Evolutionary conservation across 2,329 filamentous ascomycete species (phyloP), one percentile per base, ranked within the genome.

Genomic region (Spiromastix sp.): DNA sequence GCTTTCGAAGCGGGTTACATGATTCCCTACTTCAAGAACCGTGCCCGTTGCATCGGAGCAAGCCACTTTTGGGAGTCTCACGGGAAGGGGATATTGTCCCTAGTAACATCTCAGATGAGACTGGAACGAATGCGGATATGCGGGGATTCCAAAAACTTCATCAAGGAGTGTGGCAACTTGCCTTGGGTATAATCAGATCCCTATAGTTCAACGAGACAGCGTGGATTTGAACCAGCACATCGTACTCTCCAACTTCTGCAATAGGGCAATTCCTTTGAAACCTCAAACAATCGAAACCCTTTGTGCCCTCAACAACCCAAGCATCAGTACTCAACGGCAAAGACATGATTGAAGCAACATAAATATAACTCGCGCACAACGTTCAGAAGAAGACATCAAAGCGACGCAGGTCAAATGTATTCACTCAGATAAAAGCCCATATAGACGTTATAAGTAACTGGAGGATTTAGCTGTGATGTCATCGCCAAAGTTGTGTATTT

Each of bases 211-310:
- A 49, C 9, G 64, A 65, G 1, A 62, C 67, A 3, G 60, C 67
- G n/a, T 63, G 48, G 2, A 71, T 66, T 56, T 79, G 81, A 46
- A 87, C 75, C 21, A 87, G 67, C 4, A 85, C 79, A 17, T 87
- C 76, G 42, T 72, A 72, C 36, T 85, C 79, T 30, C 80, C 80
- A 1, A 80, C 13, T 11, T 30, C 25, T 5, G 37, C 32, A 18
- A 39, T 32, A 13, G 25, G 11, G 18, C 27, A 18, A 10, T 26
- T 32, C 18, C 20, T 24, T 10, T 30, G 33, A 20, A 39, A 17
- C 10, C 13, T 12, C 9, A 39, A 21, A 28, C 32, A 25, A 21
- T 39, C 27, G 27, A 39, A 36, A 11, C 32, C 37, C 5, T 36
- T 35, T 11, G 9, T 6, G 2, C 25, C 25, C 4, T 36, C 33